Evolutionary conservation across 495 filamentous ascomycete genomes (phyloP).

Genomic region (Penicillium canariense): DNA sequence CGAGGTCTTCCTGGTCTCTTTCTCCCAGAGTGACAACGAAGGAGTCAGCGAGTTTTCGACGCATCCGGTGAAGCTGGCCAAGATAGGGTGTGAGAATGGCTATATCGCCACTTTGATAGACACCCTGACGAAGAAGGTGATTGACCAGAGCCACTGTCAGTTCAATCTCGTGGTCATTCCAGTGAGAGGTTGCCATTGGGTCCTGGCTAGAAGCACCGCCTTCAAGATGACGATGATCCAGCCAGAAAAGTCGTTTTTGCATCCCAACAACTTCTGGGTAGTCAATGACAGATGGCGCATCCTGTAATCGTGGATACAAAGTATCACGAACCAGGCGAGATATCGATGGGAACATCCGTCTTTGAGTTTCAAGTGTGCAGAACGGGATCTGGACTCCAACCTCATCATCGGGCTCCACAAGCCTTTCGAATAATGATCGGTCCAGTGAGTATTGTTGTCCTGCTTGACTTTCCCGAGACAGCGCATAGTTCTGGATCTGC

Average conservation of each 20-base stretch:
- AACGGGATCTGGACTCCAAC: not conserved
- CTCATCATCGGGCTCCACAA: not conserved
- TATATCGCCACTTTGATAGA: constrained; percentile 65
- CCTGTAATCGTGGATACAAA: not conserved
- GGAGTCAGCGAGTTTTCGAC: constrained; percentile 40
- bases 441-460: not conserved
- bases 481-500: constrained; percentile 61
- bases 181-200: constrained; percentile 54
- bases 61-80: constrained; percentile 60
- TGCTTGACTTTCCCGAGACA: constrained; percentile 21
- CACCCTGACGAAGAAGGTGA: constrained; percentile 70
- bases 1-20: constrained; percentile 61
- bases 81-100: constrained; percentile 77
- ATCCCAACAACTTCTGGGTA: constrained; percentile 46
- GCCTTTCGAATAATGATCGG: not conserved
- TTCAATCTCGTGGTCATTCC: constrained; percentile 66
- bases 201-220: constrained; percentile 36
- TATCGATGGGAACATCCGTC: not conserved
- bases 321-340: not conserved
- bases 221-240: constrained; percentile 64
- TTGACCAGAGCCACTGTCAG: constrained; percentile 62
- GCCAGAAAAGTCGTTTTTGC: constrained; percentile 64
- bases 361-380: not conserved
- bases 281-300: not conserved
- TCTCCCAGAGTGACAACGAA: constrained; percentile 68